Evolutionary conservation across 441 rosid genomes (phyloP).

Genomic region (Adansonia gregorii): DNA sequence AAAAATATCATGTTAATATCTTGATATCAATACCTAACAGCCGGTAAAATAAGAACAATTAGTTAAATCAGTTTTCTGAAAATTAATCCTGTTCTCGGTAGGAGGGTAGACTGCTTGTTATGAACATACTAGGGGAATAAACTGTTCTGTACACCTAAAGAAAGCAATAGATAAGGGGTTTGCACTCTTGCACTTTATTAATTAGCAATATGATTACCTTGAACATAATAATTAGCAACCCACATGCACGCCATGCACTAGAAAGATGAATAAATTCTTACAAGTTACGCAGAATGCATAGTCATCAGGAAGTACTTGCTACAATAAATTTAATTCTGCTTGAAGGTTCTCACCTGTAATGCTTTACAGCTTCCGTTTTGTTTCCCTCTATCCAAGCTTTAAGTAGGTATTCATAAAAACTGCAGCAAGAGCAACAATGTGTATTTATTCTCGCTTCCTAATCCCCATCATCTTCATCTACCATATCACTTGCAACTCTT

Average conservation of each 20-base stretch:
- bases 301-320: neutral
- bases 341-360: conserved; percentile 63
- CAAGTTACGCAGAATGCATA: neutral
- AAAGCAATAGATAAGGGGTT: neutral
- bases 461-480: neutral
- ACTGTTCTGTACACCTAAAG: neutral
- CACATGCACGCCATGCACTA: neutral
- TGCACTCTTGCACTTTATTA: neutral
- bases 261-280: conserved; percentile 7
- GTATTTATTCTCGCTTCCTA: neutral
- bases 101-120: neutral
- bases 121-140: neutral
- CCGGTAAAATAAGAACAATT: neutral
- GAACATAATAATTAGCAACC: neutral
- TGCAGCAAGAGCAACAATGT: conserved; percentile 37
- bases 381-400: conserved; percentile 98
- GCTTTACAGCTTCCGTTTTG: conserved; percentile 70
- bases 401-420: conserved; percentile 96
- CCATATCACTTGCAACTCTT: neutral
- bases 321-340: neutral
- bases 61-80: neutral
- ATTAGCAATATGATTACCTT: neutral
- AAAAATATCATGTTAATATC: neutral
- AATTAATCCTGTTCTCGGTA: conserved; percentile 7
- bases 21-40: neutral